A percentile compares a stretch with the other conserved stretches of the same genome.
These are phyloP conservation scores for Mycosphaerella arachidis DNA, from an alignment of 2,329 filamentous ascomycete species.

Conservation along the genomic window DNA sequence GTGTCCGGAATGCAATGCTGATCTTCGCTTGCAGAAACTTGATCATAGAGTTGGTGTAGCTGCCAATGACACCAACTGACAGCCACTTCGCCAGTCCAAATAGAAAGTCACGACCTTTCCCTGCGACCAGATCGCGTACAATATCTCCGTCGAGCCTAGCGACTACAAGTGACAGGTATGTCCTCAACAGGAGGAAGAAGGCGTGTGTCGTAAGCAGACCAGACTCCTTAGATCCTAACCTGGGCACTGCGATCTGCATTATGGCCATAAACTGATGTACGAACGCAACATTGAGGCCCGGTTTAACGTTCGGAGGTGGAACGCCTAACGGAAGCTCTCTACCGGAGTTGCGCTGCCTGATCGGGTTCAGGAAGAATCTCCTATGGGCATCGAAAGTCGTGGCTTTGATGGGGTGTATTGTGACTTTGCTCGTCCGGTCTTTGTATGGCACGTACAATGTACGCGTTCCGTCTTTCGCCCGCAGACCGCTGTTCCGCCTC, in stretches of 20 bases:
- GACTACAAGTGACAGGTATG: constrained; percentile 89
- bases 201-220: constrained; percentile 84
- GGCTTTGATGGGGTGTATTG: constrained; percentile 82
- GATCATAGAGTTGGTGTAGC: constrained; percentile 98
- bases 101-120: constrained; percentile 81
- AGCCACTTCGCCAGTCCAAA: constrained; percentile 94
- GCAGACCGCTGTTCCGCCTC: constrained; percentile 84
- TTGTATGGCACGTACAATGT: constrained; percentile 95
- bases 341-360: constrained; percentile 63
- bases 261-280: constrained; percentile 94
- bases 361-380: constrained; percentile 85
- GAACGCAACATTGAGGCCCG: constrained; percentile 91
- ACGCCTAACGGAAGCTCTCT: constrained; percentile 51
- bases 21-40: constrained; percentile 98
- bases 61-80: constrained; percentile 85
- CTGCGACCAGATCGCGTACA: constrained; percentile 91
- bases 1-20: constrained; percentile 93
- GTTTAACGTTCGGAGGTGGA: constrained; percentile 84
- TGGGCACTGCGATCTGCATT: constrained; percentile 94
- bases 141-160: constrained; percentile 93
- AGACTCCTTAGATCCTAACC: constrained; percentile 94
- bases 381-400: constrained; percentile 96
- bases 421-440: constrained; percentile 80
- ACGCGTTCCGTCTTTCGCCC: constrained; percentile 89
- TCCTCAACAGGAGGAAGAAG: constrained; percentile 82